A percentile compares a stretch with the other conserved stretches of the same genome.
Conservation (phyloP, 352 stramenopile genomes). For the Peronospora destructor region DNA sequence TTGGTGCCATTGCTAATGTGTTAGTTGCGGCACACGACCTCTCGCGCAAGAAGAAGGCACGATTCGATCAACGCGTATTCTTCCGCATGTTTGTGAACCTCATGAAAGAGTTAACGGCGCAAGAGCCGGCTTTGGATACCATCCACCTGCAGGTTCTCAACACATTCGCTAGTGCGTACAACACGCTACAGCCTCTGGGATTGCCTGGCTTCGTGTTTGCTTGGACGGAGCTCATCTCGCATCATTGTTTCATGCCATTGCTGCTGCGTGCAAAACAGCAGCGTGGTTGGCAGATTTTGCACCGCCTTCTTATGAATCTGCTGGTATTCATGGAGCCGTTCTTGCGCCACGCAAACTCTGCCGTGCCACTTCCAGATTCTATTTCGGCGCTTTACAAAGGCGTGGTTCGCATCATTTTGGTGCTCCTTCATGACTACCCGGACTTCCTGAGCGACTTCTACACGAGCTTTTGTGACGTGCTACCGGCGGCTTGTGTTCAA, state of each 20-base stretch:
- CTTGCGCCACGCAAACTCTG: constrained; percentile 82
- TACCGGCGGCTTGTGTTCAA: constrained; percentile 95
- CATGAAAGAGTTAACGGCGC: constrained; percentile 94
- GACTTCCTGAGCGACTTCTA: constrained; percentile 98
- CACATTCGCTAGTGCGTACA: constrained; percentile 95
- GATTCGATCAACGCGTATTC: constrained; percentile 97
- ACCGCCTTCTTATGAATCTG: constrained; percentile 96
- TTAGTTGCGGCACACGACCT: constrained; percentile 86
- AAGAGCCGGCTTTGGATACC: constrained; percentile 89
- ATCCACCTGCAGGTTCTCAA: constrained; percentile 94
- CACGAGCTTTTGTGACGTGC: constrained; percentile 96
- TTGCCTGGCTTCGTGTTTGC: constrained; percentile 97
- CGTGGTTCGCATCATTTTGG: constrained; percentile 94
- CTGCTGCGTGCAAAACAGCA: constrained; percentile 90
- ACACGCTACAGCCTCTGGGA: constrained; percentile 93
- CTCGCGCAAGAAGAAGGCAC: constrained; percentile 73
- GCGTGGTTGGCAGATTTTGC: constrained; percentile 95
- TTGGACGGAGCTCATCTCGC: constrained; percentile 97
- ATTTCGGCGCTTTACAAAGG: constrained; percentile 97
- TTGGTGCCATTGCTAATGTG: constrained; percentile 91
- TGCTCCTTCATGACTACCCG: constrained; percentile 98
- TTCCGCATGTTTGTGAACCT: constrained; percentile 98
- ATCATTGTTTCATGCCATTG: constrained; percentile 98
- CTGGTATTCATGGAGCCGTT: constrained; percentile 98
- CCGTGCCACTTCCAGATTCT: constrained; percentile 73